Evolutionary conservation across 768 basidiomycete genomes (phyloP), one percentile per base, ranked within the genome.

Genomic region (Rhodosporidiobolus odoratus): DNA sequence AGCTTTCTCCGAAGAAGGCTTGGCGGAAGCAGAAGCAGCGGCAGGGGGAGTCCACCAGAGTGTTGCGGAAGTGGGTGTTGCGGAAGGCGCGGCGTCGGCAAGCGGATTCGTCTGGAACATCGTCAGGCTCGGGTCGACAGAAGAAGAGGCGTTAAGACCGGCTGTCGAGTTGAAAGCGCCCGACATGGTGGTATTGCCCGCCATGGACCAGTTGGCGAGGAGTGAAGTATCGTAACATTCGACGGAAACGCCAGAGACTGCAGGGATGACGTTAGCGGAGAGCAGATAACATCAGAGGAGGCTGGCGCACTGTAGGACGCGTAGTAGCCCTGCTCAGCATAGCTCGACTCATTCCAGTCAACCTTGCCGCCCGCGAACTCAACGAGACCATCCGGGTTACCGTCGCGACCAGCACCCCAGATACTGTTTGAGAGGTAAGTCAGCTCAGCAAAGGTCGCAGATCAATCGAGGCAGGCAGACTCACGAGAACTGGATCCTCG

Each of bases 321-420:
- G 17, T 72, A 79, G 54, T 76, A 78, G 23, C 77, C 78, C 25
- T 74, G 70, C 37, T 58, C 15, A 19, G 43, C 34, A 56, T 78
- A 79, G 23, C 75, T 71, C 2, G 70, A 48, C 13, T 69, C 66
- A 16, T 58, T 37, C 75, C 75, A 80, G 64, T 78, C 60, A 66
- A 79, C 74, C 37, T 71, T 52, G 3, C 78, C 79, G 12, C 78
- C 78, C 0, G 75, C 75, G 77, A 78, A 79, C 48, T 78, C 77
- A 38, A 79, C 71, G 1, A 78, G 75, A 0, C 43, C 25, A 71
- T 77, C 59, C 72, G 77, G 12, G 66, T 75, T 12, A 37, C 61
- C 25, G 17, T 50, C 59, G 66, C 72, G 12, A 1, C 77, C 78
- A 0, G 75, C 76, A 19, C 77, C 77, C 78, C 78, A 80, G 64